Base-by-base conservation (phyloP, 2,329 filamentous ascomycete species). In the Pyrenochaeta sp. region DNA sequence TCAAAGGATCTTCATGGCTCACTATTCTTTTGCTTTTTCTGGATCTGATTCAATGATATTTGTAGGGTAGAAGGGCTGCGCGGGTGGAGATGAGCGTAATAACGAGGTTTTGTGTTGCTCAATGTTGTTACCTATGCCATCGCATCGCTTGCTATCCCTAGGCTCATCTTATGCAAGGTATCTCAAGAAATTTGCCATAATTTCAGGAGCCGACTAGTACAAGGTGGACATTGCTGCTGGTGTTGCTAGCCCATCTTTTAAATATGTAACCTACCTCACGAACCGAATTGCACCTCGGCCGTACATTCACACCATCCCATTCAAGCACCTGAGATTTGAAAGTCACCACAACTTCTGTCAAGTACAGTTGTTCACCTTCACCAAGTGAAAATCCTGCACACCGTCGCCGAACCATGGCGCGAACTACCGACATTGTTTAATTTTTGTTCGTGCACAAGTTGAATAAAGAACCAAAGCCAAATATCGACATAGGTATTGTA, bases 381-480 rank as follows among this genome's bases (percentile, higher is more conserved):
- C 27, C 34, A 46, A 5, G 36, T 39, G 36, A 39, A 39, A 19
- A 5, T 10, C 12, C 32, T 32, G 3, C n/a, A 15, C 49, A 40
- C 37, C 5, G 22, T 25, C 25, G 5, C 30, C 25, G 44, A 28
- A 9, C n/a, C 13, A 7, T 22, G 27, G 28, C 40, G 45, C 27
- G 7, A 2, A 13, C 5, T 30, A 30, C 28, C 27, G 5, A 25
- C 27, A 50, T 48, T 50, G 10, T 48, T 37, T 9, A 30, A 5
- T 37, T 52, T 43, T 61, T 64, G 47, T 60, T 49, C 36, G n/a
- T 9, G 25, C 34, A 54, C 25, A 58, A 59, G 34, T 7, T 53
- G 15, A 51, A 54, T 36, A 50, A 56, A 46, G 32, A 50, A 46
- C 13, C 25, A 25, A 5, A 10, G 25, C 19, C 44, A 27, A 19